Percentiles rank a stretch among this genome's conserved stretches.
Evolutionary conservation across 1,284 basidiomycete species (phyloP).

Genomic region (Mrakiaceae sp.): DNA sequence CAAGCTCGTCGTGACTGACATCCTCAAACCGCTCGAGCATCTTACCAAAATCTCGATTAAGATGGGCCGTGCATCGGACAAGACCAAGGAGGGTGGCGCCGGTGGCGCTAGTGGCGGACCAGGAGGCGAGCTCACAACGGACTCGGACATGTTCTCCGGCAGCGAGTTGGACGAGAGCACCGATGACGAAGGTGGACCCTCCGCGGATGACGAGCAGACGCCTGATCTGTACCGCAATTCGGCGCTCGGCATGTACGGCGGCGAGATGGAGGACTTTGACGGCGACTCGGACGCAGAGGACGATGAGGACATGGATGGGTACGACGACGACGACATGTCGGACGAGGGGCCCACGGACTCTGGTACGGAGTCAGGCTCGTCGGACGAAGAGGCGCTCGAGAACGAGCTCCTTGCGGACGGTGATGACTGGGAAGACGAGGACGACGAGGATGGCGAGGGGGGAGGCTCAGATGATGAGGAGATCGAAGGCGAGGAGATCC

Average conservation of each 20-base stretch:
- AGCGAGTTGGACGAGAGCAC: conserved; percentile 39
- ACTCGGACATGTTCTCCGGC: conserved; percentile 36
- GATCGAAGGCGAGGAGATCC: conserved; percentile 23
- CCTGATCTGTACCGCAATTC: conserved; percentile 95
- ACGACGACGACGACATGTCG: conserved; percentile 28
- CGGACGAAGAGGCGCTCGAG: conserved; percentile 32
- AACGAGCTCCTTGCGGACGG: conserved; percentile 35
- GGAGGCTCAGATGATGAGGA: conserved; percentile 24
- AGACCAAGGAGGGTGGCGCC: conserved; percentile 44
- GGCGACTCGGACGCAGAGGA: conserved; percentile 58
- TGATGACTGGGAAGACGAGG: conserved; percentile 32
- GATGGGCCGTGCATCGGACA: conserved; percentile 74
- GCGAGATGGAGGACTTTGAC: conserved; percentile 32
- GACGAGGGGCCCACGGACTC: conserved; percentile 33
- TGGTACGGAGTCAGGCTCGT: conserved; percentile 31
- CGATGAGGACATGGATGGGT: conserved; percentile 53
- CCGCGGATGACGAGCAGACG: conserved; percentile 58
- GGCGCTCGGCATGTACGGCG: conserved; percentile 87
- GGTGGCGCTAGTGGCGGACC: no score
- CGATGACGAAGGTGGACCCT: conserved; percentile 49
- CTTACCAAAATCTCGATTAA: conserved; percentile 95
- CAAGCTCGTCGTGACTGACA: conserved; percentile 66
- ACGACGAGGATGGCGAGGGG: conserved; percentile 25
- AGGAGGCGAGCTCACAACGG: conserved; percentile 20
- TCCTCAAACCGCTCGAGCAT: conserved; percentile 80